Base-by-base conservation (phyloP, 2,329 filamentous ascomycete species). In the Xylogone sp. region DNA sequence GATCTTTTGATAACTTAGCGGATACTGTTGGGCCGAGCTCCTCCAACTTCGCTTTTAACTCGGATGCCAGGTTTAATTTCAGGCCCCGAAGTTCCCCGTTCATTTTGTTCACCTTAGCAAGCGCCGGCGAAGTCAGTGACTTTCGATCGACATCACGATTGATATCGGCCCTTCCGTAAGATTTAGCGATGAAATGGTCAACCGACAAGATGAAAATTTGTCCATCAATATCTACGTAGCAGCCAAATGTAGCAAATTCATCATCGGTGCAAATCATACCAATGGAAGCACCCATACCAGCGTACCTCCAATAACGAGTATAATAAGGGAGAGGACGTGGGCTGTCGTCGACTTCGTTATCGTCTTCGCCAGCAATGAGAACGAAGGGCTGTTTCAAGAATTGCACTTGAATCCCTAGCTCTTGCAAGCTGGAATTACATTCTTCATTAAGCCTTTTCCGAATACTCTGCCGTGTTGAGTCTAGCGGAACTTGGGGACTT, bases 221-320 rank as follows among this genome's bases (percentile, higher is more conserved):
- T 6, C n/a, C 45, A 18, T 46, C 45, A 27, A 46, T 24, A 27
- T 46, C 10, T 10, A 46, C 45, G 19, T 46, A 46, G 24, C 45
- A 46, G 18, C 45, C 21, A 6, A 46, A 19, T 16, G 45, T 46
- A 6, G 45, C 45, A 20, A 24, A 21, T 16, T 27, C 20, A n/a
- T 27, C n/a, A 18, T 46, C 19, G 3, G 21, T 46, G 24, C 45
- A 46, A 6, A 18, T 12, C 13, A 46, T 16, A 16, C 45, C 45
- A 31, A 46, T 46, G 12, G 45, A 46, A 13, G 45, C 45, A 16
- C 45, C 45, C 13, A 27, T 13, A 10, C 45, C 45, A 27, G 45
- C 21, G 13, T n/a, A 19, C 19, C 5, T 4, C 21, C 24, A 31
- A 20, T 46, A 46, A 6, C 45, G 21, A n/a, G 16, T 24, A 31